A percentile compares a stretch with the other conserved stretches of the same genome.
Evolutionary conservation across 768 basidiomycete species (phyloP).

Genomic region (Amanita subjunquillea): DNA sequence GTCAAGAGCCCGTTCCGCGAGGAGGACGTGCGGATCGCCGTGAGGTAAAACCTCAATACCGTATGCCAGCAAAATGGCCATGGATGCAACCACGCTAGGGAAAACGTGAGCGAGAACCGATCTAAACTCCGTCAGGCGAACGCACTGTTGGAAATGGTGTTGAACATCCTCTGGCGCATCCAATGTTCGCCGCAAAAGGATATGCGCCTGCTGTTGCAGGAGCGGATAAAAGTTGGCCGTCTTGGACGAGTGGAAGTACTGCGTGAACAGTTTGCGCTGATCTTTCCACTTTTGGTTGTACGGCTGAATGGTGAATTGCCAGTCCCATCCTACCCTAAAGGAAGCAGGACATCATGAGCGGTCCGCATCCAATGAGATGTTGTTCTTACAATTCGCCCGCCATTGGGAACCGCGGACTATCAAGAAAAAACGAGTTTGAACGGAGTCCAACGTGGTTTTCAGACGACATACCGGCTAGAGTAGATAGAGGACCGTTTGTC

Average conservation of each 20-base stretch:
- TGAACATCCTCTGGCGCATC: constrained; percentile 14
- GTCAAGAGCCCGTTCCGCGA: constrained; percentile 27
- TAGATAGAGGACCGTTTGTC: constrained; percentile 32
- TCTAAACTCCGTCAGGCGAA: not conserved
- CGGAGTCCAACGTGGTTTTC: not conserved
- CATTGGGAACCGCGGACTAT: constrained; percentile 19
- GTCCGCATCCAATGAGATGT: not conserved
- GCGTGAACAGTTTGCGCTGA: constrained; percentile 28
- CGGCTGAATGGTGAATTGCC: constrained; percentile 27
- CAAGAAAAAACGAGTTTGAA: not conserved
- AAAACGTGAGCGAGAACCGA: not conserved
- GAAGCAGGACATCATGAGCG: not conserved
- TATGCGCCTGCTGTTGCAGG: constrained; percentile 18
- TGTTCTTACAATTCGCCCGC: constrained; percentile 15
- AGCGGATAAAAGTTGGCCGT: constrained; percentile 18
- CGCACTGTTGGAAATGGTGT: constrained; percentile 1
- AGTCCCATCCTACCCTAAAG: constrained; percentile 30
- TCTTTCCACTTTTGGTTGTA: constrained; percentile 31
- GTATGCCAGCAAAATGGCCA: constrained; percentile 33
- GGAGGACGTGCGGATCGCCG: constrained; percentile 33
- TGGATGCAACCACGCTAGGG: constrained; percentile 28
- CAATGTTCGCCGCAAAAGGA: constrained; percentile 19
- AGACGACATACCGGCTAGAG: constrained; percentile 22
- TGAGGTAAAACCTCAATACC: constrained; percentile 29
- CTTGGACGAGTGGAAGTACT: constrained; percentile 27